These are phyloP conservation scores for Solanum lycopersicoides DNA, from an alignment of 257 asterid genomes.

Conservation along the genomic window DNA sequence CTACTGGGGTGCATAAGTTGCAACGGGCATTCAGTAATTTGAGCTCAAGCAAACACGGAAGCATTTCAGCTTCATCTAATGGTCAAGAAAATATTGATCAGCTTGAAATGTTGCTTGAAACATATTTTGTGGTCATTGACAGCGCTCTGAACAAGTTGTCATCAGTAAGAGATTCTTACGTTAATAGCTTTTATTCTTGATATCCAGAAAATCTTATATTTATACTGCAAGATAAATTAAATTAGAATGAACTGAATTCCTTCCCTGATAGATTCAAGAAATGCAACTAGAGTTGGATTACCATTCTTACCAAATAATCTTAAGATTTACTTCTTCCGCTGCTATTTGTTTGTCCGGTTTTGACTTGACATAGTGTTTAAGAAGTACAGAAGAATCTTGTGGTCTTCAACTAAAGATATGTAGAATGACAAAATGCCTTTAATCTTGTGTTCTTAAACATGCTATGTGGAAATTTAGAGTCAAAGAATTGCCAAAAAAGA, in stretches of 20 bases:
- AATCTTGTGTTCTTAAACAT: not conserved
- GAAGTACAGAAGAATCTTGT: not conserved
- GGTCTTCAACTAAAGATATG: not conserved
- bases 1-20: slow-evolving; percentile 39
- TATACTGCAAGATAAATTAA: not conserved
- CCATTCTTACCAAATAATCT: not conserved
- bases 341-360: not conserved
- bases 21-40: slow-evolving; percentile 83
- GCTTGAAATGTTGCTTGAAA: slow-evolving; percentile 96
- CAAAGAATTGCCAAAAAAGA: not conserved
- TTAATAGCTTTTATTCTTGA: not conserved
- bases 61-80: slow-evolving; percentile 60
- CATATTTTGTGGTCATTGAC: slow-evolving; percentile 81
- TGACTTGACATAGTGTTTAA: not conserved
- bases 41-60: slow-evolving; percentile 72
- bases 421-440: not conserved
- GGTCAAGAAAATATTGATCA: slow-evolving; percentile 78
- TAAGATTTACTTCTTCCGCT: not conserved
- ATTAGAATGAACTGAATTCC: not conserved
- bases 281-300: not conserved
- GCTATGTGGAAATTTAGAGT: not conserved
- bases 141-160: slow-evolving; percentile 79
- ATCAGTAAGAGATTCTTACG: slow-evolving; percentile 46
- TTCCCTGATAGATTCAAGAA: not conserved
- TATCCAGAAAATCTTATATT: not conserved